phyloP scores from a whole-genome alignment of 306 rosid species.

The Delonix regia region DNA sequence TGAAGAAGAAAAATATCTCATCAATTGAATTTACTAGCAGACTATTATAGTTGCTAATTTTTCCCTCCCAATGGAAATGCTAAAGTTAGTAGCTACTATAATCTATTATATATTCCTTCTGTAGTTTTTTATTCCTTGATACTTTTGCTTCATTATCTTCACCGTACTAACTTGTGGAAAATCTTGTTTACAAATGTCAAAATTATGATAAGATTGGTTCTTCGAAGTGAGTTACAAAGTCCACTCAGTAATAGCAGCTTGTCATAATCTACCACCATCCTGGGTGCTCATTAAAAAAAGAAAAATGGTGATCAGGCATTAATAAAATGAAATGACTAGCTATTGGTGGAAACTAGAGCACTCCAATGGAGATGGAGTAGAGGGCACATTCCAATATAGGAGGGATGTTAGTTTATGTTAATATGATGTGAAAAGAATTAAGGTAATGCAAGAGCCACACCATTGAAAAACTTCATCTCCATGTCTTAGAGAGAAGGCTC shows the following conservation, averaged over 20 bases:
- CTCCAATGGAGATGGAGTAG: neutral
- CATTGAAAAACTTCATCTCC: neutral
- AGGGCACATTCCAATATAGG: slow-evolving; percentile 1
- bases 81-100: neutral
- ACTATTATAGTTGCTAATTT: neutral
- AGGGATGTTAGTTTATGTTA: neutral
- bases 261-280: neutral
- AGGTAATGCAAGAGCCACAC: neutral
- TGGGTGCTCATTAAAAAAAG: neutral
- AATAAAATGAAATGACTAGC: neutral
- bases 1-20: neutral
- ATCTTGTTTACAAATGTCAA: neutral
- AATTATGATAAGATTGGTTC: neutral
- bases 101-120: neutral
- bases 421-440: neutral
- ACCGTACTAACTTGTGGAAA: neutral
- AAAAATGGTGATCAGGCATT: neutral
- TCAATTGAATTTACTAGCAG: neutral
- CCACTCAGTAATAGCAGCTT: neutral
- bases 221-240: neutral
- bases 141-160: neutral
- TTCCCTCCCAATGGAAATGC: neutral
- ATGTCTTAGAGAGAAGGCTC: neutral
- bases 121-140: neutral
- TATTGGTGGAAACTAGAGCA: neutral